phyloP scores from a whole-genome alignment of 2,329 filamentous ascomycete species.

The Macroventuria anomochaeta region DNA sequence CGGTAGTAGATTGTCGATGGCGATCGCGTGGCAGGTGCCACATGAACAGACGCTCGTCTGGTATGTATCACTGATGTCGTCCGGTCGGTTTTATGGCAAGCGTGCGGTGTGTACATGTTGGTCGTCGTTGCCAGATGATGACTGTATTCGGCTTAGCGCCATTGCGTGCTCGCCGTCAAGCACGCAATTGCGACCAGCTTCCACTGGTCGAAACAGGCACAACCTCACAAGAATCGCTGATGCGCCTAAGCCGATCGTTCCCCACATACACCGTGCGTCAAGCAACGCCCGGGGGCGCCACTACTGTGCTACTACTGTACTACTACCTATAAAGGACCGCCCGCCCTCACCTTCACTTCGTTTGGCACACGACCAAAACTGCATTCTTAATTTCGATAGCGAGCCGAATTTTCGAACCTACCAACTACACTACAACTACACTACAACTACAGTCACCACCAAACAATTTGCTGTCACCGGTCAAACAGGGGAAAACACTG shows the following conservation, averaged over 20 bases:
- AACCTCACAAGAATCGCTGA: conserved; percentile 7
- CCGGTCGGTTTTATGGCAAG: background rate
- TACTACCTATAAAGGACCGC: conserved; percentile 23
- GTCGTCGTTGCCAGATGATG: conserved; percentile 2
- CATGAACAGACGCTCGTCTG: background rate
- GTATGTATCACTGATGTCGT: conserved; percentile 8
- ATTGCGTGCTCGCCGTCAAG: conserved; percentile 13
- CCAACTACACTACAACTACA: background rate
- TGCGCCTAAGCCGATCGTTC: conserved; percentile 20
- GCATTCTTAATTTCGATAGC: background rate
- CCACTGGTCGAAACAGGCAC: conserved; percentile 3
- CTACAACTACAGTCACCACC: background rate
- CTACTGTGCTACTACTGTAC: background rate
- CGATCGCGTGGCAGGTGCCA: conserved; percentile 6
- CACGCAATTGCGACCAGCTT: conserved; percentile 13
- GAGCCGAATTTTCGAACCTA: background rate
- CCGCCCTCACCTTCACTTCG: conserved; percentile 17
- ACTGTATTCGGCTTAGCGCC: conserved; percentile 7
- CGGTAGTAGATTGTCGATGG: background rate
- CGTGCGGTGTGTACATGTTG: conserved; percentile 5
- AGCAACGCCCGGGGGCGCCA: conserved; percentile 13
- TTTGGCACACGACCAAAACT: conserved; percentile 7
- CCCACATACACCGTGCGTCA: conserved; percentile 29
- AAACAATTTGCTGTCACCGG: background rate
- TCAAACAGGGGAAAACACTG: background rate